Evolutionary conservation across 345 rosid species (phyloP), one percentile per base, ranked within the genome.

Genomic region (Abelmoschus esculentus): DNA sequence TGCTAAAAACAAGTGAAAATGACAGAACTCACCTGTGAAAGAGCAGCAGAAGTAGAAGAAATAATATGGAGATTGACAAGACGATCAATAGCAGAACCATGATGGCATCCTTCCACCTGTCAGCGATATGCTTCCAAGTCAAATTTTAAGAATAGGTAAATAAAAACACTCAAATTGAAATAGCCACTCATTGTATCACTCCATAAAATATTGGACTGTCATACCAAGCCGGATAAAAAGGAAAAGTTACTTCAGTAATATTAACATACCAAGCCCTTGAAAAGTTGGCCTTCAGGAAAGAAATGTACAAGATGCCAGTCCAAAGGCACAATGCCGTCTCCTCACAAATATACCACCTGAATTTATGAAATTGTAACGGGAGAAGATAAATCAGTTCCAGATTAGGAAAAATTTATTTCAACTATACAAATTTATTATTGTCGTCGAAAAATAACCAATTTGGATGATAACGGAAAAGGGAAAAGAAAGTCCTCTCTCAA

Each of bases 321-420:
- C 99, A 96, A 68, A 96, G 73, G 83, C 98, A 83, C 76, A 96
- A 73, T 49, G 88, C 79, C n/a, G 95, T 82, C 84, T 96, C 98
- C 80, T 80, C 91, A 69, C 83, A 87, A 56, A 92, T 79, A 75
- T 86, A 96, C 98, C 99, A 95, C 99, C 99, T 95, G 73, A 75
- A 32, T 54, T 55, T 67, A 61, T 42, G 53, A 72, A 38, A 64
- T 19, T 5, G 19, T 15, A 10, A 32, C 2, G 53, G 47, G 12
- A 40, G 44, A 32, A 53, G 32, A 59, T 14, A 52, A 8, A 17
- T 31, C 10, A 15, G 57, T 50, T 56, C 15, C 36, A 29, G 26
- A 53, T 64, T 54, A 54, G 66, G 67, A 69, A 42, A 72, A 72
- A 19, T 56, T 29, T 15, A 62, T 34, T 19, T 11, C 6, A 36